These are phyloP conservation scores for Aspergillus arachidicola DNA, from an alignment of 2,329 filamentous ascomycete species.

Conservation along the genomic window DNA sequence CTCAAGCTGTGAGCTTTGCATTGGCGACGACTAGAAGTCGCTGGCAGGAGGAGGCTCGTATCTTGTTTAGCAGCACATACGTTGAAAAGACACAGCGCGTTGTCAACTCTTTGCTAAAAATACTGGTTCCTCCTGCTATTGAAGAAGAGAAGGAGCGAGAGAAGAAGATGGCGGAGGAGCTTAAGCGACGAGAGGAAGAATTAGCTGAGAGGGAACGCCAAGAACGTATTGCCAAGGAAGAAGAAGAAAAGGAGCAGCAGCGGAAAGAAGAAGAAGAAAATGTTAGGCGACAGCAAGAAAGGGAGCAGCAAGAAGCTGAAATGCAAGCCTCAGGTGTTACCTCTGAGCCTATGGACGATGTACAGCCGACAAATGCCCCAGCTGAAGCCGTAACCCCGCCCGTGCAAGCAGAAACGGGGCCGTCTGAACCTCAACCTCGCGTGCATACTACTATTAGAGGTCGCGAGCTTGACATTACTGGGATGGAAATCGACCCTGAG, in stretches of 20 bases:
- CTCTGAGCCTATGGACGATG: slow-evolving; percentile 72
- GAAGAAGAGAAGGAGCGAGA: slow-evolving; percentile 75
- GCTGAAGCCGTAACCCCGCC: slow-evolving; percentile 35
- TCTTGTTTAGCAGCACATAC: slow-evolving; percentile 74
- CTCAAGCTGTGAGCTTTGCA: slow-evolving; percentile 75
- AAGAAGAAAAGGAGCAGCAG: slow-evolving; percentile 71
- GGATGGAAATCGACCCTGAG: slow-evolving; percentile 88
- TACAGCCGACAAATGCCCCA: slow-evolving; percentile 58
- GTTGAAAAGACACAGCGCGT: slow-evolving; percentile 71
- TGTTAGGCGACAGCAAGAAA: slow-evolving; percentile 62
- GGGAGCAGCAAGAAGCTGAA: slow-evolving; percentile 64
- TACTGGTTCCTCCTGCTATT: slow-evolving; percentile 81
- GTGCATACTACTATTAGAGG: slow-evolving; percentile 83
- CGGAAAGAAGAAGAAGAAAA: slow-evolving; percentile 70
- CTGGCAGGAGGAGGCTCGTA: slow-evolving; percentile 86
- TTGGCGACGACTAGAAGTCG: slow-evolving; percentile 71
- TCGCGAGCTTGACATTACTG: slow-evolving; percentile 88
- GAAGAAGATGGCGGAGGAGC: slow-evolving; percentile 58
- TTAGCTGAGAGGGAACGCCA: slow-evolving; percentile 62
- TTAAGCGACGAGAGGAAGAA: slow-evolving; percentile 63
- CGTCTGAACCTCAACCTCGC: slow-evolving; percentile 57
- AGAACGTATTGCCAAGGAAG: slow-evolving; percentile 67
- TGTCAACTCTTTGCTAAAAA: slow-evolving; percentile 67
- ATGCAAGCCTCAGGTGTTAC: slow-evolving; percentile 48
- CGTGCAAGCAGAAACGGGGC: slow-evolving; percentile 48